Evolutionary conservation across 805 yeast genomes (phyloP), one percentile per base, ranked within the genome.

Genomic region (Candida railenensis): DNA sequence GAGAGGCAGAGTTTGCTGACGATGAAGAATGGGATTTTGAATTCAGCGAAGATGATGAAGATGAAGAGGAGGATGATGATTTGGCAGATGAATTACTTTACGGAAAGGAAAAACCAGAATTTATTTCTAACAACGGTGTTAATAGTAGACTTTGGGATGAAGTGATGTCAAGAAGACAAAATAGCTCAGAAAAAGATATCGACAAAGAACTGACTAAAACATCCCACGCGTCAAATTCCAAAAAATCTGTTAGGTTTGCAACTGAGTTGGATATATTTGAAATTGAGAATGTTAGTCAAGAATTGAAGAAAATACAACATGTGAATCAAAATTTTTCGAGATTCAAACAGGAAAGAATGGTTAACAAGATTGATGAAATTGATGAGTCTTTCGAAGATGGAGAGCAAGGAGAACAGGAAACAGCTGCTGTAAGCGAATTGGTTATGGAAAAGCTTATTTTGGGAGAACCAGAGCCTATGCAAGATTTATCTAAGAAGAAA

Each of bases 181-280:
- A 34, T 34, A 42, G 52, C 42, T 32, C 33, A 9, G 32, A 16
- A 11, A 33, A 22, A 41, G 20, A 22, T 19, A 28, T 16, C 16
- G 34, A 33, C 11, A 15, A 18, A 15, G 46, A 43, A 34, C 18
- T 16, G 30, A 8, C 18, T 11, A 18, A 33, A 3, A 19, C n/a
- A 22, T 7, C 4, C 12, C 16, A 14, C 16, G 30, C n/a, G n/a
- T 9, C 28, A 4, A 15, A 5, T 12, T 20, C 33, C 14, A 69
- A 69, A 50, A 81, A 80, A 53, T 63, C 77, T 2, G 89, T 85
- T 8, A 61, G 74, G 15, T 85, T 84, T 63, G 71, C 82, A 0
- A 70, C 71, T 1, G 65, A 65, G 2, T 67, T 82, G 28, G 78
- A 82, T 39, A 76, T 85, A 9, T 83, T 82, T 50, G 82, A 81